Evolutionary conservation across 768 basidiomycete genomes (phyloP).

Genomic region (Xerocomus brunneocitrinus): DNA sequence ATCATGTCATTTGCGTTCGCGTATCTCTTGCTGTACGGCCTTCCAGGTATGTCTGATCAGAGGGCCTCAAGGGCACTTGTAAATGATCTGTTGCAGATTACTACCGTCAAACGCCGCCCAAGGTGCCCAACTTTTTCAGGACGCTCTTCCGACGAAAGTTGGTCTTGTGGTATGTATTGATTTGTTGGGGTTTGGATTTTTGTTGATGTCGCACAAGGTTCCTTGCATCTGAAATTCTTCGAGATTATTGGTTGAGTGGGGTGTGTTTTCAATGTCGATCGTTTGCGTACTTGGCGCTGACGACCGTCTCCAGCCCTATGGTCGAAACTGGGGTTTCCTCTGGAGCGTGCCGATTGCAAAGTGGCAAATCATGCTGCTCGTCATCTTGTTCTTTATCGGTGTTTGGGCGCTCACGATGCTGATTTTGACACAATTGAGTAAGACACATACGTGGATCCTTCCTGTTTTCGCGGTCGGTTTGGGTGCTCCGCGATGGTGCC

Average conservation of each 20-base stretch:
- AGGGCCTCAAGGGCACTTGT: not conserved
- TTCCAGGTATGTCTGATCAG: slow-evolving; percentile 58
- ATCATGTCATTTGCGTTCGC: slow-evolving; percentile 71
- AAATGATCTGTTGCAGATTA: slow-evolving; percentile 50
- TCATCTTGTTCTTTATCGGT: slow-evolving; percentile 79
- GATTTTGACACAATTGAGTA: slow-evolving; percentile 80
- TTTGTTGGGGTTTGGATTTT: not conserved
- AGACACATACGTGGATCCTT: slow-evolving; percentile 92
- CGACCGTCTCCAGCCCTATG: slow-evolving; percentile 58
- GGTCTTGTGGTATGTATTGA: slow-evolving; percentile 63
- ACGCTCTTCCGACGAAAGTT: slow-evolving; percentile 88
- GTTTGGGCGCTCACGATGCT: slow-evolving; percentile 77
- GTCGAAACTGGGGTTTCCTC: slow-evolving; percentile 92
- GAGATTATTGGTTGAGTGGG: slow-evolving; percentile 90
- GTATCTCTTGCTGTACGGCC: slow-evolving; percentile 79
- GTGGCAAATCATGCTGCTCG: slow-evolving; percentile 77
- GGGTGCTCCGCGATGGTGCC: slow-evolving; percentile 93
- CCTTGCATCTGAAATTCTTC: slow-evolving; percentile 84
- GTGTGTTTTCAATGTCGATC: slow-evolving; percentile 39
- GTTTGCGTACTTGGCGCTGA: slow-evolving; percentile 7
- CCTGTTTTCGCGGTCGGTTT: slow-evolving; percentile 95
- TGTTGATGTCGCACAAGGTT: slow-evolving; percentile 41
- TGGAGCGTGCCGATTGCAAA: slow-evolving; percentile 82
- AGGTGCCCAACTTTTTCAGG: slow-evolving; percentile 87
- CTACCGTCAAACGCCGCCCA: slow-evolving; percentile 89